Evolutionary conservation across 192 early-diverging fungal species (phyloP).

Genomic region (Phlyctochytrium arcticum): DNA sequence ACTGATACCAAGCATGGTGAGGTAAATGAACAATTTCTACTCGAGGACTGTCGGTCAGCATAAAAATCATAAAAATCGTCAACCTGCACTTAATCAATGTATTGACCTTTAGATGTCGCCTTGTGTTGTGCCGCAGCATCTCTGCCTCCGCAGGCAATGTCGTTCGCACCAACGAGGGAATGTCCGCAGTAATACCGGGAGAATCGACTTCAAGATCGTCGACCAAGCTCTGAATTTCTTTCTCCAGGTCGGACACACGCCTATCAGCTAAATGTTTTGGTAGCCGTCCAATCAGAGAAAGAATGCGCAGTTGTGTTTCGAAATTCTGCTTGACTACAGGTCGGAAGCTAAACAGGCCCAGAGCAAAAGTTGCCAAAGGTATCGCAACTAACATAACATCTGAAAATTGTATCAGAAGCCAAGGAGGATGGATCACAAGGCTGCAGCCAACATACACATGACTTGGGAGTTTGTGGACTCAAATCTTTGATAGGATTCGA

Average conservation of each 20-base stretch:
- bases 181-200: background rate
- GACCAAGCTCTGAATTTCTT: conserved; percentile 45
- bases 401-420: no score
- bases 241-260: conserved; percentile 41
- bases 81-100: background rate
- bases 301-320: conserved; percentile 8
- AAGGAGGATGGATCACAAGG: no score
- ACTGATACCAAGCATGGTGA: background rate
- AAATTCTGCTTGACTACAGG: conserved; percentile 1
- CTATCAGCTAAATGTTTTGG: conserved; percentile 3
- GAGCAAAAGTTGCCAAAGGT: background rate
- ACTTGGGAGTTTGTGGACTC: no score
- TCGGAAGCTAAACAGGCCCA: conserved; percentile 8
- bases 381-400: conserved; percentile 12
- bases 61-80: background rate
- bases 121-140: conserved; percentile 10
- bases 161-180: background rate
- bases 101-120: conserved; percentile 3
- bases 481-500: background rate
- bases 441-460: no score
- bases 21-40: background rate
- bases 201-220: conserved; percentile 16
- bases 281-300: background rate
- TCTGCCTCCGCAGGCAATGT: background rate
- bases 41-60: background rate